Conservation (phyloP, 2,329 filamentous ascomycete species). For the Diaporthe sp. region DNA sequence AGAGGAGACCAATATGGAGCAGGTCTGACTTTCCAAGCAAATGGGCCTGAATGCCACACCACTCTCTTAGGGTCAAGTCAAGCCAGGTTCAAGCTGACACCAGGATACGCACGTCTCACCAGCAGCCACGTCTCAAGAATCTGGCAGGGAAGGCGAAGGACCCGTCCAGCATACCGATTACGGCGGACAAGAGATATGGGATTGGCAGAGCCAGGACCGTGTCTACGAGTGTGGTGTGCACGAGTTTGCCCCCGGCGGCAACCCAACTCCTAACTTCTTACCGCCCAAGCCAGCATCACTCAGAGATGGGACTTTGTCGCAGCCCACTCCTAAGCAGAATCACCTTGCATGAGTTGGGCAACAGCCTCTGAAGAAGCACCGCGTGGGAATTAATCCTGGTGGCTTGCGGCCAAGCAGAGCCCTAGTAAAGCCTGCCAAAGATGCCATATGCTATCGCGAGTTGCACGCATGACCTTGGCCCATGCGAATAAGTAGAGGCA, state of each 20-base stretch:
- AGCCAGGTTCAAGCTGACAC: no score
- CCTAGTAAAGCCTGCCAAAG: slow-evolving; percentile 2
- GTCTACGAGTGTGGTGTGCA: no score
- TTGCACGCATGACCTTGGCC: background rate
- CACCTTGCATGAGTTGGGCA: no score
- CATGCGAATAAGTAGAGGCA: background rate
- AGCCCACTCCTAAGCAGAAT: background rate
- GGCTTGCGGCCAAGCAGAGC: background rate
- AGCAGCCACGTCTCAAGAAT: no score
- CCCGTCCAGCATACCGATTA: no score
- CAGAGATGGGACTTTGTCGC: background rate
- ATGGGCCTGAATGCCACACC: no score
- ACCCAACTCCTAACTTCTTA: background rate
- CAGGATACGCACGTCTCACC: no score
- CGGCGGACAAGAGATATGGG: background rate
- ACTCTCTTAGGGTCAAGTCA: no score
- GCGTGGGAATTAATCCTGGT: slow-evolving; percentile 1
- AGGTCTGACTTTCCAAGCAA: no score
- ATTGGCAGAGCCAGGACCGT: background rate
- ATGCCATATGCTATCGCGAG: background rate
- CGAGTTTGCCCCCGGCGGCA: background rate
- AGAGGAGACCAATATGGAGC: no score
- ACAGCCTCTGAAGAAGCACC: background rate
- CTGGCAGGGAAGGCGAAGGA: no score
- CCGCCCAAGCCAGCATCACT: background rate